Evolutionary conservation across 2,329 filamentous ascomycete species (phyloP), one percentile per base, ranked within the genome.

Genomic region (Geosmithia flava): DNA sequence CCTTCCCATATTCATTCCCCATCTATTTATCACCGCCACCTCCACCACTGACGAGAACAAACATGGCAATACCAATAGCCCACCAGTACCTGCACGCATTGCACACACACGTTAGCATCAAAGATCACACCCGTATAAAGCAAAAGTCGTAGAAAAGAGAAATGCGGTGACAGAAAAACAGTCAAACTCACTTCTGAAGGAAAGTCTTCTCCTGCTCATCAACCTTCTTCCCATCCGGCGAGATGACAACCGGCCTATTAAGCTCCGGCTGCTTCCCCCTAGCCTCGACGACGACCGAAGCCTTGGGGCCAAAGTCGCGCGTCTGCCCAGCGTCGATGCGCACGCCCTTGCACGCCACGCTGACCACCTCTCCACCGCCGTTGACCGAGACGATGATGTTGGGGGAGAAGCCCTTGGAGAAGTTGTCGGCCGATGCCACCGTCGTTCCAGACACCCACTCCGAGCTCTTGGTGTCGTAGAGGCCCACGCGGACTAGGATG

Each of bases 1-100:
- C 33, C 33, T 37, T 11, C 13, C 33, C 33, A 11, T 37, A 6
- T 3, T 16, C 33, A 11, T 13, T 3, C 11, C 11, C 11, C 41
- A 17, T 68, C 67, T 69, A 75, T 63, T 77, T 76, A 55, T 71
- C 68, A 11, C 68, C 70, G 29, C 72, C 76, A 6, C 33, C 33
- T 47, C 76, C 72, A 44, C 72, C 70, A 46, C 72, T 68, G 52
- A 80, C 55, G 7, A 77, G 59, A 53, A 85, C 59, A 45, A 83
- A 55, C 27, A 72, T 65, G 23, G 69, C 71, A 27, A 78, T 69
- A 19, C 66, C 72, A 62, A 81, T 63, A 54, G 80, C 60, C 80
- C 80, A 84, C 81, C 81, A 85, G 60, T 84, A 84, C 62, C 78
- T 81, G 54, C 47, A 48, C 23, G 23, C 23, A n/a, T n/a, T n/a